phyloP scores from a whole-genome alignment of 257 asterid species.

The Petunia axillaris region DNA sequence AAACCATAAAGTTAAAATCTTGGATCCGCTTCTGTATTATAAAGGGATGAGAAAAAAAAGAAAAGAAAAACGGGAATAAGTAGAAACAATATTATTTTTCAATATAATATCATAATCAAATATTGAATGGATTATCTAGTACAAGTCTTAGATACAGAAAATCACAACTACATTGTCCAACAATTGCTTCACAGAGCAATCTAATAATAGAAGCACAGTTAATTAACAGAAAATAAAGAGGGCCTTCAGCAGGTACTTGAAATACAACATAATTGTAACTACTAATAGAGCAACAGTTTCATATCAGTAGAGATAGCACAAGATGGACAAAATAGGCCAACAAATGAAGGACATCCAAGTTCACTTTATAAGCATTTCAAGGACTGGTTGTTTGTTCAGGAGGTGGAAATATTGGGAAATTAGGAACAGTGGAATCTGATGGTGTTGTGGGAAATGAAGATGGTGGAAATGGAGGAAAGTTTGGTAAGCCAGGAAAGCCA shows the following conservation, averaged over 20 bases:
- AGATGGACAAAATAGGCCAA: not conserved
- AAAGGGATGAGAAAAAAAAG: not conserved
- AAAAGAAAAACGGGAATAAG: not conserved
- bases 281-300: not conserved
- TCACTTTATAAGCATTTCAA: not conserved
- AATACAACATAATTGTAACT: not conserved
- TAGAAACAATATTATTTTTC: not conserved
- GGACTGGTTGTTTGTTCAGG: slow-evolving; percentile 21
- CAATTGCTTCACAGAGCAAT: not conserved
- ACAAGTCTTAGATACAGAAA: slow-evolving; percentile 7
- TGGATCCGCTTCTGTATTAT: too few relatives aligned
- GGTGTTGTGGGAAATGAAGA: slow-evolving; percentile 30
- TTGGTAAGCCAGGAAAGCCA: not conserved
- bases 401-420: slow-evolving; percentile 23
- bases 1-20: too few relatives aligned
- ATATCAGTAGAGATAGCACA: not conserved
- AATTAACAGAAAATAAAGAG: not conserved
- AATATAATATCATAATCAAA: not conserved
- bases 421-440: slow-evolving; percentile 22
- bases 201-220: not conserved
- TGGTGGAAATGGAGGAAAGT: slow-evolving; percentile 33
- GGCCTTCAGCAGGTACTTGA: not conserved
- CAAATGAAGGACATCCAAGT: too few relatives aligned
- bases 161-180: not conserved
- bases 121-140: not conserved